Conservation (phyloP, 2,329 filamentous ascomycete species). For the Hirsutella rhossiliensis region DNA sequence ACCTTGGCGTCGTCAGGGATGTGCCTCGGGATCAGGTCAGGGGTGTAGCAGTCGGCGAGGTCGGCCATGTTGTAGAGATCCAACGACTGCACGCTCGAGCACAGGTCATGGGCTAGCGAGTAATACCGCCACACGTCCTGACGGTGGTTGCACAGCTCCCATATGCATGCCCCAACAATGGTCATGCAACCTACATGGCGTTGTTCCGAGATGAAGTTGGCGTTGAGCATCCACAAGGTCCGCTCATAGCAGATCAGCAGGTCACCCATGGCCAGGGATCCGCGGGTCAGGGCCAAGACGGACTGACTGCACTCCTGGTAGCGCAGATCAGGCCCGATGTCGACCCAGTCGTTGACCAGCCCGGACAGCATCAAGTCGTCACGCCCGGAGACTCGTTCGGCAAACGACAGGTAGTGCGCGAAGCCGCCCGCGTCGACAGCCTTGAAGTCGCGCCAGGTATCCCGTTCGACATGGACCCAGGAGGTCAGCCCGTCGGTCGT, state of each 20-base stretch:
- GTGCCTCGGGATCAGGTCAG: neutral
- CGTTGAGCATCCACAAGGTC: constrained; percentile 1
- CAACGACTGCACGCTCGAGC: neutral
- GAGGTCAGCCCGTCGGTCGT: neutral
- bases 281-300: neutral
- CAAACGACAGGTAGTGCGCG: neutral
- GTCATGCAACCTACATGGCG: neutral
- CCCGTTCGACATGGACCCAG: neutral
- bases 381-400: neutral
- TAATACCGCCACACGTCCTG: constrained; percentile 1
- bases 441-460: neutral
- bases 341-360: constrained; percentile 1
- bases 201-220: neutral
- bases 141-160: neutral
- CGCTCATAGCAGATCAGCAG: neutral
- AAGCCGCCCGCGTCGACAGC: neutral
- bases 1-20: neutral
- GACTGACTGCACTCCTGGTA: neutral
- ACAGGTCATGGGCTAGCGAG: neutral
- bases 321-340: neutral
- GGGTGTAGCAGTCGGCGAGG: neutral
- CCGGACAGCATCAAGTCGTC: neutral
- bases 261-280: neutral
- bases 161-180: neutral
- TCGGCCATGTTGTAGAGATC: neutral